A percentile compares a stretch with the other conserved stretches of the same genome.
These are phyloP conservation scores for Copromyces sp. DNA, from an alignment of 495 filamentous ascomycete genomes.

Conservation along the genomic window DNA sequence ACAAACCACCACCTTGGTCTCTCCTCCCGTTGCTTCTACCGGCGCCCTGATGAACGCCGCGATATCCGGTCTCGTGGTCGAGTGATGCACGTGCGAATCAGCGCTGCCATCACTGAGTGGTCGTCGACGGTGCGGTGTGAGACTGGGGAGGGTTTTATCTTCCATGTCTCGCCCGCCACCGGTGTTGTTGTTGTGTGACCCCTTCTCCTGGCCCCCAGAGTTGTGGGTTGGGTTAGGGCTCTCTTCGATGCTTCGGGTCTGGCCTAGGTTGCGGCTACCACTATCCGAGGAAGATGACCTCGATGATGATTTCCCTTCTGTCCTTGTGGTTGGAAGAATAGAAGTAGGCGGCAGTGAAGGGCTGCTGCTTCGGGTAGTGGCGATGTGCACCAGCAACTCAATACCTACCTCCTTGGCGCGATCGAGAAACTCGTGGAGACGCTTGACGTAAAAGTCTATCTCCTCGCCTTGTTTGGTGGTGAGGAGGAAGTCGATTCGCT, in stretches of 20 bases:
- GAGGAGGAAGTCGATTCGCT: conserved; percentile 60
- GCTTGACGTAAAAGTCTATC: conserved; percentile 55
- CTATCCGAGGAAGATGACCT: conserved; percentile 10
- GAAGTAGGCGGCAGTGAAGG: not conserved
- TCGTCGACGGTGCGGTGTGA: not conserved
- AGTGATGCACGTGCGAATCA: conserved; percentile 32
- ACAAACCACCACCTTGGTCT: conserved; percentile 76
- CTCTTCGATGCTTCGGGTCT: not conserved
- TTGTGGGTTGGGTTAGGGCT: not conserved
- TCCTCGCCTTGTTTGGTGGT: conserved; percentile 60
- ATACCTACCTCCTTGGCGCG: conserved; percentile 40
- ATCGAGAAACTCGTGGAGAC: conserved; percentile 47
- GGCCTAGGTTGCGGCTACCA: conserved; percentile 1
- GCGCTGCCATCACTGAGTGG: conserved; percentile 21
- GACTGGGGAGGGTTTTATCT: not conserved
- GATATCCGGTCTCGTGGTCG: conserved; percentile 31
- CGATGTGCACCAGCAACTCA: conserved; percentile 35
- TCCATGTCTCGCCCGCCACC: conserved; percentile 12
- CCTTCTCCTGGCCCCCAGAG: conserved; percentile 15
- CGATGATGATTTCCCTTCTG: not conserved
- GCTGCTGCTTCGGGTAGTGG: conserved; percentile 41
- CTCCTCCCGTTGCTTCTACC: conserved; percentile 67
- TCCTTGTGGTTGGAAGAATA: not conserved
- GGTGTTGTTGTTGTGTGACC: conserved; percentile 1
- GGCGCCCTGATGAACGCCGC: conserved; percentile 33